Base-by-base conservation (phyloP, 2,329 filamentous ascomycete genomes). In the Fonsecaea multimorphosa region DNA sequence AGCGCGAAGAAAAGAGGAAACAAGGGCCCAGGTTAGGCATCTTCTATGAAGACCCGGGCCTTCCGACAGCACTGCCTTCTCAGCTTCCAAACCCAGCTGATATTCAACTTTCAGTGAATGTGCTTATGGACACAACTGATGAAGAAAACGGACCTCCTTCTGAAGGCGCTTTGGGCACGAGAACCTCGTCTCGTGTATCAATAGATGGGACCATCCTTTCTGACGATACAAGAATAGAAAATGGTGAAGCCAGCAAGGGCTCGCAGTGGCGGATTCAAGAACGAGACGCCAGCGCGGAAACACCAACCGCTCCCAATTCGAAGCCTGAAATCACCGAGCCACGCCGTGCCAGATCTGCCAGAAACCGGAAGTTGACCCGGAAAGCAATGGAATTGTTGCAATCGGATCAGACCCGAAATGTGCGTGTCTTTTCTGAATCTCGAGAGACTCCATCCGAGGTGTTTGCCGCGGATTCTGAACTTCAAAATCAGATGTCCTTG, bases 291-390 rank as follows among this genome's bases (percentile, higher is more conserved):
- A 53, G n/a, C 34, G 16, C 24, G 31, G 55, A 49, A 14, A 55
- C 55, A 19, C 12, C 58, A 34, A 22, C 29, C 1, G n/a, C 57
- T n/a, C 16, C 19, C 40, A 52, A 32, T 34, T n/a, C 40, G 14
- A 59, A 24, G 12, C 27, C 14, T 11, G 32, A 24, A n/a, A 61
- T n/a, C 36, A 16, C 46, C 16, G 27, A 53, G 3, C 38, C 1
- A 2, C 16, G 29, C 5, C 36, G 29, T n/a, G 27, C 11, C 19
- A 61, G 63, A 40, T 34, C 59, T 24, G 29, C 55, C 11, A 61
- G 64, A 55, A 63, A 61, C 24, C 55, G 38, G 22, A 61, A 52
- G n/a, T 34, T 29, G 11, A 64, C 68, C 3, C 63, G 49, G 22
- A 66, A 68, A 40, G 59, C 63, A 4, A 27, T 24, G 4, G 51